phyloP scores from a whole-genome alignment of 768 basidiomycete species.

The Mycena amicta region DNA sequence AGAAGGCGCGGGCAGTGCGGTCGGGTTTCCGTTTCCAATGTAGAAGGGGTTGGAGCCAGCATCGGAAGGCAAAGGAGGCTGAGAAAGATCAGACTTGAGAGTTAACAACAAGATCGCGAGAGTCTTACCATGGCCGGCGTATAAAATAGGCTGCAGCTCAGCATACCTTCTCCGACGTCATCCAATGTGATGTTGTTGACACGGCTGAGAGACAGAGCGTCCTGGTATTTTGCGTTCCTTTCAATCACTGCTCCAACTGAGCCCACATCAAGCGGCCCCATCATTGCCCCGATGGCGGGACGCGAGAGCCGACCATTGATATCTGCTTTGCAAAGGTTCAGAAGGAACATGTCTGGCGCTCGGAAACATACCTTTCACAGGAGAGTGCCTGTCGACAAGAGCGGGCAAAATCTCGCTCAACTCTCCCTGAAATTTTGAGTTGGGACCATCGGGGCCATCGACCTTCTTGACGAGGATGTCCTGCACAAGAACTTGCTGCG shows the following conservation, averaged over 20 bases:
- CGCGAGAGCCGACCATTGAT: background rate
- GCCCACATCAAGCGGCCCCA: background rate
- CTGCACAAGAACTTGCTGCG: background rate
- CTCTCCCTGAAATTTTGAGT: background rate
- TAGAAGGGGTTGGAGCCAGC: background rate
- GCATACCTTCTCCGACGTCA: background rate
- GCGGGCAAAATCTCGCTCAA: background rate
- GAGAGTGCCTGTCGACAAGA: background rate
- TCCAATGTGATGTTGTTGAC: background rate
- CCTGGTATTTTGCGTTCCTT: too few species aligned
- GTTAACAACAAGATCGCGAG: background rate
- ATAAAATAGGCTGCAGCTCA: background rate
- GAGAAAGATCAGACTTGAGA: background rate
- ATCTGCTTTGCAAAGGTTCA: background rate
- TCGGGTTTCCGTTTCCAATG: background rate
- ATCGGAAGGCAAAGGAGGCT: background rate
- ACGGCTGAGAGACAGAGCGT: background rate
- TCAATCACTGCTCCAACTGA: background rate
- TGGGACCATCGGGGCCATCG: too few species aligned
- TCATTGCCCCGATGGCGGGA: background rate
- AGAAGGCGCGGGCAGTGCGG: too few species aligned
- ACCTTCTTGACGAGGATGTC: background rate
- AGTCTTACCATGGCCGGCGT: background rate
- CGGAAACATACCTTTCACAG: background rate
- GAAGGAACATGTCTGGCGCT: background rate